A percentile compares a stretch with the other conserved stretches of the same genome.
Conservation (phyloP, 768 basidiomycete species). For the Hygrocybe coccinea region DNA sequence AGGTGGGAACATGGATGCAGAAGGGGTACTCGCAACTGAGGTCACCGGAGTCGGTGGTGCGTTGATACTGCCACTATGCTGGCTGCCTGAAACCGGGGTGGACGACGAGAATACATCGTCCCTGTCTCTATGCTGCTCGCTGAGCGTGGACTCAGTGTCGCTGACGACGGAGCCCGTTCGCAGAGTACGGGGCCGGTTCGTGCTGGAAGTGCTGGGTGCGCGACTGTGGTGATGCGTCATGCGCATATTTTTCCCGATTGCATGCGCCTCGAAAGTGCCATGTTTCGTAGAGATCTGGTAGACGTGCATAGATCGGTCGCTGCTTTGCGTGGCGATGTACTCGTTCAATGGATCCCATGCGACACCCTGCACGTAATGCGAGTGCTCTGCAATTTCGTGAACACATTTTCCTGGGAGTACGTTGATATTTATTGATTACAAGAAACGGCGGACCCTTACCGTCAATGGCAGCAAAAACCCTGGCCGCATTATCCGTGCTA, state of each 20-base stretch:
- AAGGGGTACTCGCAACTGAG: conserved; percentile 65
- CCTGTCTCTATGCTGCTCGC: conserved; percentile 46
- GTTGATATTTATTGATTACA: background rate
- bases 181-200: conserved; percentile 53
- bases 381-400: conserved; percentile 88
- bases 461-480: conserved; percentile 72
- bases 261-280: conserved; percentile 83
- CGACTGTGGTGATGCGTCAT: conserved; percentile 68
- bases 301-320: conserved; percentile 93
- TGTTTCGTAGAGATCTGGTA: conserved; percentile 77
- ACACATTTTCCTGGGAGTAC: conserved; percentile 68
- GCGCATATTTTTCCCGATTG: conserved; percentile 82
- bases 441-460: conserved; percentile 42
- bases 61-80: conserved; percentile 25
- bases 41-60: conserved; percentile 60
- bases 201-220: conserved; percentile 56
- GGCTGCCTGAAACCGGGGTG: conserved; percentile 15
- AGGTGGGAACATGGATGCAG: conserved; percentile 59
- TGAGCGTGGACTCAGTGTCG: conserved; percentile 61
- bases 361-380: conserved; percentile 96
- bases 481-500: conserved; percentile 91
- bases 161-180: conserved; percentile 70
- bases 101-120: conserved; percentile 37
- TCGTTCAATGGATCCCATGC: conserved; percentile 98
- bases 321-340: conserved; percentile 95